Conservation (phyloP, 306 rosid genomes). For the Ammopiptanthus mongolicus region DNA sequence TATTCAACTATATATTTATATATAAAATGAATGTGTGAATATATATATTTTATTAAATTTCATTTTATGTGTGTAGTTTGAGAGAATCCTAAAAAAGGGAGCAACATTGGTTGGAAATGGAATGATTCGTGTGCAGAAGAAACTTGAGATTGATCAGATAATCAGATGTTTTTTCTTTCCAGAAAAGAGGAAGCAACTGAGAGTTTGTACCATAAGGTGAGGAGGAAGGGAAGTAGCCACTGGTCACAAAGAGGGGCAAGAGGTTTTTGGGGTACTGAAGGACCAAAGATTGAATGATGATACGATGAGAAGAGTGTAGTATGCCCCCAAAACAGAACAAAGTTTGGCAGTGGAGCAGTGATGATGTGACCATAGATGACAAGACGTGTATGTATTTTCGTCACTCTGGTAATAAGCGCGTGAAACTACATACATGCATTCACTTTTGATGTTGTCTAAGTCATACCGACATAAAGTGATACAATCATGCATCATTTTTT, state of each 20-base stretch:
- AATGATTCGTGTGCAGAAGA: background rate
- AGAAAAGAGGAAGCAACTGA: conserved; percentile 26
- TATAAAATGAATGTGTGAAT: no score
- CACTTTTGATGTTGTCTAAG: no score
- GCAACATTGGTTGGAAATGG: background rate
- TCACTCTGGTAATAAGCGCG: conserved; percentile 26
- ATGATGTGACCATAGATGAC: conserved; percentile 44
- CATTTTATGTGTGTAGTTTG: background rate
- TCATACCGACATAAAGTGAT: no score
- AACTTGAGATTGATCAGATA: background rate
- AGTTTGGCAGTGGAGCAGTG: conserved; percentile 55
- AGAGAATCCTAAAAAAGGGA: background rate
- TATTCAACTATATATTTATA: no score
- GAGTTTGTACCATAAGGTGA: conserved; percentile 14
- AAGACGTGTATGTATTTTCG: background rate
- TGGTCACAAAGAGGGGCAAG: background rate
- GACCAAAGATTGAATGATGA: background rate
- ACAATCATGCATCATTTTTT: no score
- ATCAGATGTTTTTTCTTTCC: background rate
- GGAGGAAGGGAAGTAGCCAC: background rate
- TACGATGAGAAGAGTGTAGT: conserved; percentile 16
- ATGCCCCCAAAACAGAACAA: conserved; percentile 54
- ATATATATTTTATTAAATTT: no score
- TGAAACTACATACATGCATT: background rate
- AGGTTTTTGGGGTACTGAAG: background rate